phyloP scores from a whole-genome alignment of 345 rosid genomes.

The Eucalyptus grandis region DNA sequence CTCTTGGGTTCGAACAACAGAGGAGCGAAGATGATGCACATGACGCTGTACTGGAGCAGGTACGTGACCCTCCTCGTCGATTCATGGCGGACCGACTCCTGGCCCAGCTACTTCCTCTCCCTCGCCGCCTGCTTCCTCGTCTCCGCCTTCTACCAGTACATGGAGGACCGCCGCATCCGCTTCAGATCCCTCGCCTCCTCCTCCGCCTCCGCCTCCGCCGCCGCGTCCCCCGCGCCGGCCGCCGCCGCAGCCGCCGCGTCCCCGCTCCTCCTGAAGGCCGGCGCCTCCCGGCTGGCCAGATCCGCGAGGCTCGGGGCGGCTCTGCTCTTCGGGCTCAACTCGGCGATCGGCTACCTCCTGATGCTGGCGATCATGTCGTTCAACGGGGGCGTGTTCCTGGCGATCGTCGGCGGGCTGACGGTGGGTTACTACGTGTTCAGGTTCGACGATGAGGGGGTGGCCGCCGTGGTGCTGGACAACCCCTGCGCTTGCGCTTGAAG shows the following conservation, averaged over 20 bases:
- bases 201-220: background rate
- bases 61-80: conserved; percentile 57
- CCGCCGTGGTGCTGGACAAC: conserved; percentile 13
- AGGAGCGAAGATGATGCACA: conserved; percentile 74
- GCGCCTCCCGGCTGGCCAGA: background rate
- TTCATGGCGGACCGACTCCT: conserved; percentile 61
- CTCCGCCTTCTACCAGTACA: conserved; percentile 54
- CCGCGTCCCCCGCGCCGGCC: background rate
- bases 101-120: conserved; percentile 50
- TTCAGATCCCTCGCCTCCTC: conserved; percentile 17
- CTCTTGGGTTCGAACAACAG: background rate
- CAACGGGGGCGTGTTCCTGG: conserved; percentile 76
- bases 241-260: background rate
- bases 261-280: conserved; percentile 21
- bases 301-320: background rate
- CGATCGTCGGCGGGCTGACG: conserved; percentile 50
- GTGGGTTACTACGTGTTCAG: conserved; percentile 52
- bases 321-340: conserved; percentile 22
- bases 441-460: conserved; percentile 8
- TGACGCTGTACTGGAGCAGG: conserved; percentile 82
- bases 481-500: conserved; percentile 63
- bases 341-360: conserved; percentile 64
- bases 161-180: conserved; percentile 46
- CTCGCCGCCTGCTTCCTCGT: conserved; percentile 52
- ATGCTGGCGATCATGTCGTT: conserved; percentile 87